Evolutionary conservation across 2,329 filamentous ascomycete species (phyloP).

Genomic region (Stagonosporopsis tanaceti): DNA sequence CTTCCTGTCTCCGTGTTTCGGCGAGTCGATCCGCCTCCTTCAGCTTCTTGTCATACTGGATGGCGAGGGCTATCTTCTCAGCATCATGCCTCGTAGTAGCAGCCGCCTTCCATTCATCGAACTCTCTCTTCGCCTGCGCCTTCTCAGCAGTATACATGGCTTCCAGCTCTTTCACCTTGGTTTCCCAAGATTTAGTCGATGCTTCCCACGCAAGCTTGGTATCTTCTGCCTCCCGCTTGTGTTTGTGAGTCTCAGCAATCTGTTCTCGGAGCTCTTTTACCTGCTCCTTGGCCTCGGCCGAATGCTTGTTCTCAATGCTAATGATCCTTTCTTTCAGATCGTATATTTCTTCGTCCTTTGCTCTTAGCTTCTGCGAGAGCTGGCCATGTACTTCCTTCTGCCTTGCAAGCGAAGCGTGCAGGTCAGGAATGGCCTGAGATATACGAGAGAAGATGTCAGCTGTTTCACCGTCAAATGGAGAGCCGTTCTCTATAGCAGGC

Average conservation of each 20-base stretch:
- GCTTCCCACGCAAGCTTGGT: slow-evolving; percentile 41
- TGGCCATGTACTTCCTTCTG: slow-evolving; percentile 62
- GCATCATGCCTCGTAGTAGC: slow-evolving; percentile 45
- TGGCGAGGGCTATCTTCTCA: slow-evolving; percentile 51
- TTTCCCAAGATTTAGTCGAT: slow-evolving; percentile 51
- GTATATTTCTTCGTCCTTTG: slow-evolving; percentile 62
- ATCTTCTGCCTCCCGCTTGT: slow-evolving; percentile 50
- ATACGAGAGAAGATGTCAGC: slow-evolving; percentile 51
- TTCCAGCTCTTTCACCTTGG: slow-evolving; percentile 56
- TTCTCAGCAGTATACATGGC: slow-evolving; percentile 48
- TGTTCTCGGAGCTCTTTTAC: slow-evolving; percentile 60
- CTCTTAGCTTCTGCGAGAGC: slow-evolving; percentile 59
- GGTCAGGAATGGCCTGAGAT: slow-evolving; percentile 49
- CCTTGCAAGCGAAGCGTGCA: slow-evolving; percentile 50
- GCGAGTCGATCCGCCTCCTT: slow-evolving; percentile 59
- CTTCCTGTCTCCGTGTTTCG: slow-evolving; percentile 58
- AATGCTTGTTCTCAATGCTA: slow-evolving; percentile 59
- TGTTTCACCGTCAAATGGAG: slow-evolving; percentile 47
- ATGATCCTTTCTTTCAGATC: slow-evolving; percentile 60
- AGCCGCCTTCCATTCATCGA: slow-evolving; percentile 55
- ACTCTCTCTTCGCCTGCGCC: slow-evolving; percentile 45
- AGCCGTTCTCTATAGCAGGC: slow-evolving; percentile 41
- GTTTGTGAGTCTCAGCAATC: slow-evolving; percentile 54
- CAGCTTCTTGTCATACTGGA: slow-evolving; percentile 51
- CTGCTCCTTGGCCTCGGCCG: slow-evolving; percentile 62